Evolutionary conservation across 164 flowering plant genomes (phyloP).

Genomic region (Liquidambar formosana): DNA sequence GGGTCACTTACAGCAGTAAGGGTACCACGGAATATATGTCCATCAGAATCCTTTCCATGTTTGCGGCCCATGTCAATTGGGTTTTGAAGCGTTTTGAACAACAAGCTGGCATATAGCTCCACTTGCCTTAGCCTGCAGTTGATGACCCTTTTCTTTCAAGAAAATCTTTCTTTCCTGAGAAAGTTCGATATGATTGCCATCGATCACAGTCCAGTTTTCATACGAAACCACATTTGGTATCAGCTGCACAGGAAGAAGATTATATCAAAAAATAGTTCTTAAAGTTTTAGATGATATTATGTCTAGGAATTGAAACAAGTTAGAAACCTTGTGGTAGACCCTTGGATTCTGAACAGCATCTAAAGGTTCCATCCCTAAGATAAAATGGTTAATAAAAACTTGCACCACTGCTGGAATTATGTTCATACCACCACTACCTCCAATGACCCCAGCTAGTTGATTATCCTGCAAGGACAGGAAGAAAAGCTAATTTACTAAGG

Average conservation of each 20-base stretch:
- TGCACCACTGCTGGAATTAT: slow-evolving; percentile 81
- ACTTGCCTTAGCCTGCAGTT: slow-evolving; percentile 38
- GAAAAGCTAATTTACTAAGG: not conserved
- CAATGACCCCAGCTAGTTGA: slow-evolving; percentile 72
- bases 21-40: slow-evolving; percentile 39
- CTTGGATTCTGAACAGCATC: slow-evolving; percentile 75
- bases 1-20: slow-evolving; percentile 90
- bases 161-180: slow-evolving; percentile 49
- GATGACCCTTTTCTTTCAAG: slow-evolving; percentile 70
- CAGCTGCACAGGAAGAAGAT: slow-evolving; percentile 49
- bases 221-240: slow-evolving; percentile 77
- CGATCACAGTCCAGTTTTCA: slow-evolving; percentile 75
- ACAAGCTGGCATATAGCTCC: slow-evolving; percentile 83
- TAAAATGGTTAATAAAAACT: slow-evolving; percentile 73
- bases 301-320: not conserved
- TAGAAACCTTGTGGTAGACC: slow-evolving; percentile 71
- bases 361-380: slow-evolving; percentile 72
- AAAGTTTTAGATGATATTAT: not conserved
- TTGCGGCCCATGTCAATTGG: slow-evolving; percentile 35
- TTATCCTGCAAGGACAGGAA: slow-evolving; percentile 47
- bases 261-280: not conserved
- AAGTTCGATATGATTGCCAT: slow-evolving; percentile 82
- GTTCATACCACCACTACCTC: slow-evolving; percentile 80
- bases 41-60: slow-evolving; percentile 13
- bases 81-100: slow-evolving; percentile 53